Base-by-base conservation (phyloP, 1,284 basidiomycete genomes). In the Phellinidium pouzarii region DNA sequence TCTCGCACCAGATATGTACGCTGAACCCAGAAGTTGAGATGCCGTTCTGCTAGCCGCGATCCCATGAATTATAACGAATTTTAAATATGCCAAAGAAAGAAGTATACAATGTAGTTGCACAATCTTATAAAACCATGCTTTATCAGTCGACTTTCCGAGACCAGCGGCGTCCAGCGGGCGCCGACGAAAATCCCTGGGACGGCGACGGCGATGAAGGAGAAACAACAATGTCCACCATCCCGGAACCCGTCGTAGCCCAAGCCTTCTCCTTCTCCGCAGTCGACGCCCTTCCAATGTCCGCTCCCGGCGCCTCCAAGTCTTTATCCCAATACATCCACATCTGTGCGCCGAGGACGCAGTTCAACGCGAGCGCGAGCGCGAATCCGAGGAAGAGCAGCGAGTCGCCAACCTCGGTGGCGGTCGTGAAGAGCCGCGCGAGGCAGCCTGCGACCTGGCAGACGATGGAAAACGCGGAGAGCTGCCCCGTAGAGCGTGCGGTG, bases 401-500 rank as follows among this genome's bases (percentile, higher is more conserved):
- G 67, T 96, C 94, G 51, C 83, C 81, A 54, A 94, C 84, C 66
- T 96, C 94, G 38, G 84, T 85, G 5, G 82, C 75, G 4, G 91
- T 94, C 1, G 94, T 97, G 72, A 93, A 96, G 14, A 96, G 70
- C 40, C 94, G 77, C 0, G 92, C 94, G 40, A 91, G 71, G 66
- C 91, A 94, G 17, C 93, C 94, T 0, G 76, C 75, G 44, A 95
- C 74, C 60, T 91, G 89, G 17, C 89, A 79, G 63, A 89, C 72
- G 25, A 96, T 88, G 14, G 92, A 90, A 62, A 96, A 89, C 0
- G 90, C 80, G 8, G 90, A 93, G 38, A 97, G 84, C 63, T 95
- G 91, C 3, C 94, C 94, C 0, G 94, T 96, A 4, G 85, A 89
- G 41, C 74, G 70, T 14, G 82, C 74, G 45, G 76, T 77, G 55